phyloP scores from a whole-genome alignment of 805 yeast species.

The Lachancea nothofagi region DNA sequence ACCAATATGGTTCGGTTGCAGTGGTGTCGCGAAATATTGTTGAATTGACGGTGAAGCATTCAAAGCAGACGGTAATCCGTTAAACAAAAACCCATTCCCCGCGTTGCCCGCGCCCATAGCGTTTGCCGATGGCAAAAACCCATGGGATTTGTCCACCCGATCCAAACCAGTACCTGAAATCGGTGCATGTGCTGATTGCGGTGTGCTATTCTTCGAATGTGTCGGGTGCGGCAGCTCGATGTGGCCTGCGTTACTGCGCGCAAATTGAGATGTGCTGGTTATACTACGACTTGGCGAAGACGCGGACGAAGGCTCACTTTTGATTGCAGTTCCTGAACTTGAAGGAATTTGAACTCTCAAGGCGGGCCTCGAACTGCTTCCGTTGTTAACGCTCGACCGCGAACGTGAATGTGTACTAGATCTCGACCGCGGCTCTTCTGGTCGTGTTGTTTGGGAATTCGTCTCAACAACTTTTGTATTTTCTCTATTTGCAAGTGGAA shows the following conservation, averaged over 20 bases:
- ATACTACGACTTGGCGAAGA: conserved; percentile 40
- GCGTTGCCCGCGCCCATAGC: conserved; percentile 5
- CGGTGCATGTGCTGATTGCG: conserved; percentile 1
- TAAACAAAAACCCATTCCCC: conserved; percentile 6
- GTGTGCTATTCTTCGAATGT: conserved; percentile 6
- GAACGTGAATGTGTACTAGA: not conserved
- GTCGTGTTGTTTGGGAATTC: not conserved
- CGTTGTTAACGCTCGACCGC: conserved; percentile 1
- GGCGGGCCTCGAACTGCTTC: conserved; percentile 43
- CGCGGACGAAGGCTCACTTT: conserved; percentile 35
- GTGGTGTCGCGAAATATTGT: conserved; percentile 33
- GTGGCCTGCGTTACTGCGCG: conserved; percentile 6
- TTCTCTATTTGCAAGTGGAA: not conserved
- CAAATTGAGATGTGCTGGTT: conserved; percentile 9
- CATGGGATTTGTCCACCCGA: conserved; percentile 2
- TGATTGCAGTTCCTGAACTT: conserved; percentile 33
- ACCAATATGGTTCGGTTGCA: conserved; percentile 20
- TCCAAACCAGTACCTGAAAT: not conserved
- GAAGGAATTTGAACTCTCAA: conserved; percentile 62
- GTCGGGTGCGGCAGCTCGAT: conserved; percentile 10
- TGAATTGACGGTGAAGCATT: conserved; percentile 30
- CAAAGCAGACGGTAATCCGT: conserved; percentile 27
- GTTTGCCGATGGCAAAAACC: conserved; percentile 2
- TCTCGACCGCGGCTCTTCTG: not conserved
- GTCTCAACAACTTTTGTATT: not conserved